Conservation (phyloP, 2,329 filamentous ascomycete genomes). For the Daldinia sp. region DNA sequence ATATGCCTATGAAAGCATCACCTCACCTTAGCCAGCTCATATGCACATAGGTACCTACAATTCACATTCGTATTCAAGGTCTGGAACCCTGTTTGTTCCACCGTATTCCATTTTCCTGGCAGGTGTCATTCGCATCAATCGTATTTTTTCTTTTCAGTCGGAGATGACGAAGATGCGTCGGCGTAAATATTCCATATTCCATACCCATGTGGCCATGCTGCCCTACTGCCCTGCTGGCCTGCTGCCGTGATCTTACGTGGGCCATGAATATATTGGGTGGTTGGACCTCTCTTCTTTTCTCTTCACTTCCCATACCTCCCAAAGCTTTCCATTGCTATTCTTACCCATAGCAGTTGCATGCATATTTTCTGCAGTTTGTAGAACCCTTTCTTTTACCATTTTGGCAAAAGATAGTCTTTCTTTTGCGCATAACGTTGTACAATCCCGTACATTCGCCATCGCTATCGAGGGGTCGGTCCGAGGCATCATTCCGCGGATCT, state of each 20-base stretch:
- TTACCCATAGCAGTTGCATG: slow-evolving; percentile 18
- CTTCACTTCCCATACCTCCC: slow-evolving; percentile 14
- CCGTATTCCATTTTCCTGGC: slow-evolving; percentile 9
- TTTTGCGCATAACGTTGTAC: slow-evolving; percentile 19
- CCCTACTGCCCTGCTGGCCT: slow-evolving; percentile 1
- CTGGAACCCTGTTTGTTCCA: slow-evolving; percentile 27
- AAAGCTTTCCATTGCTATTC: slow-evolving; percentile 24
- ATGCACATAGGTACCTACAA: slow-evolving; percentile 21
- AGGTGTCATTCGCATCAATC: neutral
- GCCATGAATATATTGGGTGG: slow-evolving; percentile 42
- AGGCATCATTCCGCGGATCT: neutral
- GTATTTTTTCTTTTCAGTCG: slow-evolving; percentile 10
- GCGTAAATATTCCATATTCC: too few relatives aligned
- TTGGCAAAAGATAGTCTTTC: slow-evolving; percentile 17
- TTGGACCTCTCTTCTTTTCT: slow-evolving; percentile 36
- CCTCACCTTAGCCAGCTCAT: slow-evolving; percentile 27
- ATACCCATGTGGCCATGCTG: slow-evolving; percentile 7
- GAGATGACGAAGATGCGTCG: slow-evolving; percentile 37
- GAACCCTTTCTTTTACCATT: slow-evolving; percentile 22
- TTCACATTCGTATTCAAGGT: slow-evolving; percentile 23
- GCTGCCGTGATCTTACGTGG: neutral
- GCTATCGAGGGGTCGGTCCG: neutral
- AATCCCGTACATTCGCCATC: slow-evolving; percentile 5
- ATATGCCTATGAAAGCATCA: neutral
- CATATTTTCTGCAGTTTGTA: slow-evolving; percentile 29